Conservation (phyloP, 1,284 basidiomycete species). For the Athelia sp. region DNA sequence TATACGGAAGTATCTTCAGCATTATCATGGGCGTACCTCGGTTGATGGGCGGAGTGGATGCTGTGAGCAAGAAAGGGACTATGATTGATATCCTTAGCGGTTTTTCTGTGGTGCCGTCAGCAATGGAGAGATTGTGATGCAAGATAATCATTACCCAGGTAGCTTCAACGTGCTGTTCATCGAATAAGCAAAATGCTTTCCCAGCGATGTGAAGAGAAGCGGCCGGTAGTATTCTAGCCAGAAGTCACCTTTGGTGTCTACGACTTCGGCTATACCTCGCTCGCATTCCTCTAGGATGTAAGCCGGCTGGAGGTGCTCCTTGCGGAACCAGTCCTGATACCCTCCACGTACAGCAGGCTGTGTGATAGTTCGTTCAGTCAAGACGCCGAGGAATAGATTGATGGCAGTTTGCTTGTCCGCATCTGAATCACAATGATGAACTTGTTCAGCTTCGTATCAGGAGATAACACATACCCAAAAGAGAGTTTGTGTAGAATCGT, state of each 20-base stretch:
- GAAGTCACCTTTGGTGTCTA: constrained; percentile 61
- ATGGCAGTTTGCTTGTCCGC: constrained; percentile 98
- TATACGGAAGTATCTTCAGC: background rate
- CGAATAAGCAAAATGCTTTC: constrained; percentile 81
- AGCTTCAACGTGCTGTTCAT: constrained; percentile 85
- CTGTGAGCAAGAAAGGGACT: constrained; percentile 71
- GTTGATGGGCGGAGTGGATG: constrained; percentile 34
- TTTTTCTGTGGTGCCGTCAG: constrained; percentile 45
- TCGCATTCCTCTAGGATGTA: constrained; percentile 57
- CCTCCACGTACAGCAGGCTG: constrained; percentile 49
- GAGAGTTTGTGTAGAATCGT: constrained; percentile 93
- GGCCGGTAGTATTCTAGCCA: constrained; percentile 94
- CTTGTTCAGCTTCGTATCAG: background rate
- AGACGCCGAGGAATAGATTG: constrained; percentile 91
- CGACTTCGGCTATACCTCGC: constrained; percentile 50
- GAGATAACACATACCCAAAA: constrained; percentile 55
- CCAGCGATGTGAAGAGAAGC: constrained; percentile 73
- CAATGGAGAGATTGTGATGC: constrained; percentile 1
- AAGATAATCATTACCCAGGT: constrained; percentile 52
- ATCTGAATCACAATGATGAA: constrained; percentile 48
- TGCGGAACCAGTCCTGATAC: constrained; percentile 82
- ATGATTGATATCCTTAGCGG: constrained; percentile 55
- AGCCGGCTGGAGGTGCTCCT: constrained; percentile 60
- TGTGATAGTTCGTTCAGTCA: constrained; percentile 45
- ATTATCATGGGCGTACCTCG: constrained; percentile 11